Evolutionary conservation across 2,329 filamentous ascomycete genomes (phyloP).

Genomic region (Trichothecium roseum): DNA sequence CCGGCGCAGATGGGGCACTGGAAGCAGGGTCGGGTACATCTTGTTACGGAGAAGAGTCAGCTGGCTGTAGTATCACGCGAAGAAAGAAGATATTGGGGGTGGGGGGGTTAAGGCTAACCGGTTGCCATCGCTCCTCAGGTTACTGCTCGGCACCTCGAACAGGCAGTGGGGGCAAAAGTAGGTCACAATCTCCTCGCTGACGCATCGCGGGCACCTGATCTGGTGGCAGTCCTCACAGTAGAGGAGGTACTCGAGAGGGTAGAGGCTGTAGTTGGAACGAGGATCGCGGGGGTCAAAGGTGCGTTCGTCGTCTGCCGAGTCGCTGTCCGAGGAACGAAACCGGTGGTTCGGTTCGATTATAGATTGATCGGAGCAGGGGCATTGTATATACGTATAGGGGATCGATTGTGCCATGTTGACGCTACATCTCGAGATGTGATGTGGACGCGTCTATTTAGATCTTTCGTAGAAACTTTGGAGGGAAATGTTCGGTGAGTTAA

Average conservation of each 20-base stretch:
- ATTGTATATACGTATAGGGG: conserved; percentile 58
- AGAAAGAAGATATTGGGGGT: not conserved
- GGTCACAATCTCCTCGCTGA: conserved; percentile 85
- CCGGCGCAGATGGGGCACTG: conserved; percentile 85
- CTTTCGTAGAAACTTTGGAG: too few relatives aligned
- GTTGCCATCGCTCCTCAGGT: conserved; percentile 86
- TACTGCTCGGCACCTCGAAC: conserved; percentile 91
- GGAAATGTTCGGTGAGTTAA: too few relatives aligned
- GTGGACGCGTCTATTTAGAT: too few relatives aligned
- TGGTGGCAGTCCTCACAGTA: conserved; percentile 98
- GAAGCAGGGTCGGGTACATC: conserved; percentile 90
- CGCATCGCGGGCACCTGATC: conserved; percentile 86
- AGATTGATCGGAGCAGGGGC: conserved; percentile 46
- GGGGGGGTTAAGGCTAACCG: conserved; percentile 43
- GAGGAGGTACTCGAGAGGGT: conserved; percentile 83
- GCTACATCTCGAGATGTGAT: conserved; percentile 3
- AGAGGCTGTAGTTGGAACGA: conserved; percentile 83
- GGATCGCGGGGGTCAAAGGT: conserved; percentile 80
- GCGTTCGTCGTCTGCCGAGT: conserved; percentile 58
- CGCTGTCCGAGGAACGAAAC: conserved; percentile 9
- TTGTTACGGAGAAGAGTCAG: conserved; percentile 26
- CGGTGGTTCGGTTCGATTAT: conserved; percentile 18
- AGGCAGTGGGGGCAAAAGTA: conserved; percentile 94
- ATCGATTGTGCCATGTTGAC: conserved; percentile 33
- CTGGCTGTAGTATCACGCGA: not conserved